Evolutionary conservation across 1,284 basidiomycete genomes (phyloP).

Genomic region (Trametes pubescens): DNA sequence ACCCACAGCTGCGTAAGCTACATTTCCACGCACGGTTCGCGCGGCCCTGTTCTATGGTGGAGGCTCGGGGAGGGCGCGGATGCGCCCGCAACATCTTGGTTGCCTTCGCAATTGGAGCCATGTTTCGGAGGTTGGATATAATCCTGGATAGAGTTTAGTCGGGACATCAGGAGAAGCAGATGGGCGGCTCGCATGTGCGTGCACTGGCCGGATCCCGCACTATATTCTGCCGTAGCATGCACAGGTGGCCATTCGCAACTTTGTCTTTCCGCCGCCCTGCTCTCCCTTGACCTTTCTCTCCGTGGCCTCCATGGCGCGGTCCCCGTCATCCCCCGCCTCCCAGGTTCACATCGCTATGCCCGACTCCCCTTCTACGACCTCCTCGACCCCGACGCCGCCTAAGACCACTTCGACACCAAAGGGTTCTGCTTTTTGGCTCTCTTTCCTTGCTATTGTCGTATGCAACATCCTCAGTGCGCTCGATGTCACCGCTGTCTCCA

Average conservation of each 20-base stretch:
- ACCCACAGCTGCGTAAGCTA: no score
- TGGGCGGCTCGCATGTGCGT: conserved; percentile 2
- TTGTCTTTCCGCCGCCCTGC: conserved; percentile 9
- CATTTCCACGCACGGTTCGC: not conserved
- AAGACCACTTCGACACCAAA: conserved; percentile 12
- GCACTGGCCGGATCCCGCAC: not conserved
- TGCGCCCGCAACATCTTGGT: not conserved
- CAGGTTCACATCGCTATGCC: conserved; percentile 29
- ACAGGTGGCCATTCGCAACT: not conserved
- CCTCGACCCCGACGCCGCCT: conserved; percentile 3
- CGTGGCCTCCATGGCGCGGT: conserved; percentile 12
- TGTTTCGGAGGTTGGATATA: not conserved
- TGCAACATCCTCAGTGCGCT: conserved; percentile 41
- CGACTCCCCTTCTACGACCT: conserved; percentile 6
- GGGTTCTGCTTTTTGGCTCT: conserved; percentile 36
- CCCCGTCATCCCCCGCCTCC: not conserved
- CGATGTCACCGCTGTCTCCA: conserved; percentile 41
- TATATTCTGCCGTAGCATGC: conserved; percentile 9
- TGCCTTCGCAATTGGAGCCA: not conserved
- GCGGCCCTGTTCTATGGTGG: not conserved
- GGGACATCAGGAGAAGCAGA: conserved; percentile 18
- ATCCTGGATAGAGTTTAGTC: conserved; percentile 5
- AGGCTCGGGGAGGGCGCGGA: not conserved
- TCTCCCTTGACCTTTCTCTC: not conserved
- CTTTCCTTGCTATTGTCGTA: conserved; percentile 34